Base-by-base conservation (phyloP, 140 eudicot species). In the Anethum foeniculum region DNA sequence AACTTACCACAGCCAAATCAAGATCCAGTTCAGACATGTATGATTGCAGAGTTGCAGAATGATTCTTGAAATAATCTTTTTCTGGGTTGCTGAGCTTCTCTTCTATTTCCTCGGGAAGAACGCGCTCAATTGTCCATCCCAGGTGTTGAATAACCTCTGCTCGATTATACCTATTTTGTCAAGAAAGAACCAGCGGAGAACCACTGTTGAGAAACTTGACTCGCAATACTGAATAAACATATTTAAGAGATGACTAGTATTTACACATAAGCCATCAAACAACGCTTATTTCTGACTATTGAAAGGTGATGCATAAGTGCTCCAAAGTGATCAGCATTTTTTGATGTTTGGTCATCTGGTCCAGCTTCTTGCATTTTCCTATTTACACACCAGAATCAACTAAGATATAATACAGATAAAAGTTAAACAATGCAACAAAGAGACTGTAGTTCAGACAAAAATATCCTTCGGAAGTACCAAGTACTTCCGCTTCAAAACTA, bases 261-360 rank as follows among this genome's bases (percentile, higher is more conserved):
- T 85, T 85, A 92, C 99, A 88, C 91, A 84, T 92, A 96, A 51
- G 99, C 96, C 99, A 90, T 93, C 79, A 96, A 87, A 86, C 99
- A 96, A 23, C 98, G 97, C 84, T 96, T 96, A 52, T 96, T 93
- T 82, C 99, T 97, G 46, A 93, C 90, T 75, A 96, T 80, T 10
- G 99, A 88, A 80, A 89, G 94, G 86, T 96, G 99, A 84, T 96
- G 98, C 77, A 89, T 84, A 34, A 94, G 96, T 80, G 92, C 91
- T 81, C 97, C 98, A 80, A 84, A 84, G 85, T 90, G 93, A 87
- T 91, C 92, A 23, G 97, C 85, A 78, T 85, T 90, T 83, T 82
- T 83, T n/a, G 86, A 80, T 74, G 89, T 75, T 81, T 89, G 93
- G 79, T 87, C 85, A 52, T 32, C 86, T 3, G 80, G 80, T 68